phyloP scores from a whole-genome alignment of 2,329 filamentous ascomycete genomes.

The Triangularia verruculosa region DNA sequence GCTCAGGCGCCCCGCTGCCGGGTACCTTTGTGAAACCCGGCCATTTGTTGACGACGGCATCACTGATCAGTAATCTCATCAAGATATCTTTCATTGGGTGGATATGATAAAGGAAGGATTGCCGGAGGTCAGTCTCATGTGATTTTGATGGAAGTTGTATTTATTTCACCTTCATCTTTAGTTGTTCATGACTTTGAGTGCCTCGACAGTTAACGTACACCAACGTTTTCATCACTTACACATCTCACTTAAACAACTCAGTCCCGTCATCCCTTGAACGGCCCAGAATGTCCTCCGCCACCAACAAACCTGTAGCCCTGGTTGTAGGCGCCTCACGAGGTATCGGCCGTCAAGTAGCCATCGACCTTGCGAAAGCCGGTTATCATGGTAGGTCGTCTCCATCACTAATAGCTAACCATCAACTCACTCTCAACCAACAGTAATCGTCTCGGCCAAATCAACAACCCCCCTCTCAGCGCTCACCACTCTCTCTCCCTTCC shows the following conservation, averaged over 20 bases:
- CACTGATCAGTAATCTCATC: neutral
- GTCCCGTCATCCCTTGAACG: neutral
- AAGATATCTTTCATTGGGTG: neutral
- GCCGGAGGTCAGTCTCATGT: neutral
- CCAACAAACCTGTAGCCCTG: constrained; percentile 57
- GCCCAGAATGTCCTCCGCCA: constrained; percentile 7
- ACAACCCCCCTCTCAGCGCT: constrained; percentile 55
- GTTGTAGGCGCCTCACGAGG: constrained; percentile 75
- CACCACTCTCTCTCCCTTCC: constrained; percentile 55
- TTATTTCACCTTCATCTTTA: neutral
- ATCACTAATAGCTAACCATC: neutral
- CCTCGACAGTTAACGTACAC: neutral
- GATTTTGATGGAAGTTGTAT: neutral
- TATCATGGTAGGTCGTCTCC: constrained; percentile 61
- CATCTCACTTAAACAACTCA: too few species aligned
- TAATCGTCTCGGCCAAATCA: constrained; percentile 75
- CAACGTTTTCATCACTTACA: neutral
- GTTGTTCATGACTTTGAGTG: neutral
- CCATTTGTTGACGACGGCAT: neutral
- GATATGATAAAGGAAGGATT: neutral
- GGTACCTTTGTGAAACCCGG: neutral
- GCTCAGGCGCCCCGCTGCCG: neutral
- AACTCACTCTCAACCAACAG: constrained; percentile 41
- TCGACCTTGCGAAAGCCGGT: constrained; percentile 68
- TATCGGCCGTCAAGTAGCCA: constrained; percentile 76